Percentiles rank a stretch among this genome's conserved stretches.
Evolutionary conservation across 2,329 filamentous ascomycete species (phyloP).

Genomic region (Penicillium fuscoglaucum): DNA sequence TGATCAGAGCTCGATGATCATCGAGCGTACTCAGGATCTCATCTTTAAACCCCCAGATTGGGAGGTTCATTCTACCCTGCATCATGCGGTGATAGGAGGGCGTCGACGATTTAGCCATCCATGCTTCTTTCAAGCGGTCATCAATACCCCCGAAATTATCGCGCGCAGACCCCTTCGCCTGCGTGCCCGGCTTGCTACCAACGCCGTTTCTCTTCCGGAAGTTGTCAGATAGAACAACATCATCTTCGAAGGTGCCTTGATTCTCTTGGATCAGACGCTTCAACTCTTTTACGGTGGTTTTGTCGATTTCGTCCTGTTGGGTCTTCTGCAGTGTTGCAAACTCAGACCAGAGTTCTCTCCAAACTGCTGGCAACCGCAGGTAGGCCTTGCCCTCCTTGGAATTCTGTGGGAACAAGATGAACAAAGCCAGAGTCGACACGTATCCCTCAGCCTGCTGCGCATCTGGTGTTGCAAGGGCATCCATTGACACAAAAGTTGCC

Average conservation of each 20-base stretch:
- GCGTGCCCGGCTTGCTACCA: slow-evolving; percentile 30
- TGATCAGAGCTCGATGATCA: slow-evolving; percentile 79
- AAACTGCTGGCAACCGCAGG: slow-evolving; percentile 72
- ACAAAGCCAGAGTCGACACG: slow-evolving; percentile 77
- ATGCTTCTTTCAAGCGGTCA: slow-evolving; percentile 52
- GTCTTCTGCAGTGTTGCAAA: slow-evolving; percentile 70
- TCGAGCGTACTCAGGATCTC: slow-evolving; percentile 77
- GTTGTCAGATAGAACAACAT: slow-evolving; percentile 73
- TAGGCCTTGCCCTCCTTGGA: slow-evolving; percentile 83
- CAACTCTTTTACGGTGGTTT: slow-evolving; percentile 65
- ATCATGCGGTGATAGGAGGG: slow-evolving; percentile 75
- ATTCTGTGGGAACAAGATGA: slow-evolving; percentile 74
- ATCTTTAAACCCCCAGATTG: slow-evolving; percentile 82
- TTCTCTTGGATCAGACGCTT: slow-evolving; percentile 45
- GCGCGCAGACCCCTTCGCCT: slow-evolving; percentile 23
- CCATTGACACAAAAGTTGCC: slow-evolving; percentile 69
- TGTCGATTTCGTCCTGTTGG: slow-evolving; percentile 68
- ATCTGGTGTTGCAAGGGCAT: slow-evolving; percentile 70
- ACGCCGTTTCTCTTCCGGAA: slow-evolving; percentile 59
- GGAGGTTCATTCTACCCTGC: slow-evolving; percentile 72
- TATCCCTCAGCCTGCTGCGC: slow-evolving; percentile 82
- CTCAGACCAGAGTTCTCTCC: slow-evolving; percentile 84
- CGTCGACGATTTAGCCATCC: slow-evolving; percentile 53
- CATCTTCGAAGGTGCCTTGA: slow-evolving; percentile 59
- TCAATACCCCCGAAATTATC: slow-evolving; percentile 29